phyloP scores from a whole-genome alignment of 352 stramenopile genomes.

The Phytopythium helicoides region DNA sequence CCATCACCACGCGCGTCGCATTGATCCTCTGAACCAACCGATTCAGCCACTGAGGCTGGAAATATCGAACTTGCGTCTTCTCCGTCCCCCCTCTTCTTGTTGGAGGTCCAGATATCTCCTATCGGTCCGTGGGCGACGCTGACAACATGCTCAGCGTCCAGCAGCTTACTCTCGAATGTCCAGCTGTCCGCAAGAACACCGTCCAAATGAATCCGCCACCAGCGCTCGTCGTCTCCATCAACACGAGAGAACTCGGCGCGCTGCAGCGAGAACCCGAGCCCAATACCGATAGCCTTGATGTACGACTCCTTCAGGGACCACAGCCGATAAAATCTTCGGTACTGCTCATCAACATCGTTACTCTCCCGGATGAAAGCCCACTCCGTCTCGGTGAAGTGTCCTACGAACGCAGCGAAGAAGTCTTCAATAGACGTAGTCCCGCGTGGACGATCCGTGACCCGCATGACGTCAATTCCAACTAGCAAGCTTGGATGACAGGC shows the following conservation, averaged over 20 bases:
- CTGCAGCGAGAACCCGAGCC: slow-evolving; percentile 55
- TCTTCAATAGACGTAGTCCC: slow-evolving; percentile 15
- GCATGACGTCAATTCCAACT: slow-evolving; percentile 74
- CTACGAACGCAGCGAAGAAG: slow-evolving; percentile 64
- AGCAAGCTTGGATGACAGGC: slow-evolving; percentile 31
- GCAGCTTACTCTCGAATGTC: slow-evolving; percentile 32
- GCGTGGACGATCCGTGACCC: slow-evolving; percentile 45
- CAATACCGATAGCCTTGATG: slow-evolving; percentile 73
- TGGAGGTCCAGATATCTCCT: slow-evolving; percentile 34
- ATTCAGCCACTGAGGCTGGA: not conserved
- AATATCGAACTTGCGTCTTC: slow-evolving; percentile 51
- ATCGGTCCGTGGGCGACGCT: slow-evolving; percentile 47
- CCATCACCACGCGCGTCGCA: not conserved
- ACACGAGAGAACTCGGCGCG: slow-evolving; percentile 44
- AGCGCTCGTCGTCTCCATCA: slow-evolving; percentile 7
- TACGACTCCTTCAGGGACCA: slow-evolving; percentile 82
- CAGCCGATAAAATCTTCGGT: slow-evolving; percentile 55
- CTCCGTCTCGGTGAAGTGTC: slow-evolving; percentile 56
- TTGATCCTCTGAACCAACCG: not conserved
- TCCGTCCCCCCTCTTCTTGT: not conserved
- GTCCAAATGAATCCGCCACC: slow-evolving; percentile 43
- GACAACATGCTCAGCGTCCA: slow-evolving; percentile 37
- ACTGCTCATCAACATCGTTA: slow-evolving; percentile 20
- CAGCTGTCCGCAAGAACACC: slow-evolving; percentile 33
- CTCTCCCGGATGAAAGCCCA: slow-evolving; percentile 47